Percentiles rank a stretch among this genome's conserved stretches.
phyloP scores from a whole-genome alignment of 192 early-diverging fungal species.

The Lobosporangium transversale region DNA sequence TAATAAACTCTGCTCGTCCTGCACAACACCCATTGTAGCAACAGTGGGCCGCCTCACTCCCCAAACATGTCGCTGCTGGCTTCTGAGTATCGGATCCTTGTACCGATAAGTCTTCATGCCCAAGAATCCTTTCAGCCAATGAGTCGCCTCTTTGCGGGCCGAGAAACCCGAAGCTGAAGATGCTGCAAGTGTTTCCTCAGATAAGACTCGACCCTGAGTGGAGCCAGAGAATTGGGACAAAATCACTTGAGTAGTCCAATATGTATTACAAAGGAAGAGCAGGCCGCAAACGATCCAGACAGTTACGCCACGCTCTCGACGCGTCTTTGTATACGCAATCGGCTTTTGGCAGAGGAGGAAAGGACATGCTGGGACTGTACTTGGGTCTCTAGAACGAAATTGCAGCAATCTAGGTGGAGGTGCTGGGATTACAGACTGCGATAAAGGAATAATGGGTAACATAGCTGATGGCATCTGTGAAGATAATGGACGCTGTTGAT shows the following conservation, averaged over 20 bases:
- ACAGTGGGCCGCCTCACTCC: slow-evolving; percentile 23
- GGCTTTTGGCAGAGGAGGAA: slow-evolving; percentile 43
- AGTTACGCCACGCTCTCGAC: slow-evolving; percentile 37
- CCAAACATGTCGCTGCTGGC: slow-evolving; percentile 9
- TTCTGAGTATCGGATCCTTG: slow-evolving; percentile 13
- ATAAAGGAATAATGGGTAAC: neutral
- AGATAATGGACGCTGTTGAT: too few relatives aligned
- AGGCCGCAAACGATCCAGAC: slow-evolving; percentile 47
- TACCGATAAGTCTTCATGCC: slow-evolving; percentile 46
- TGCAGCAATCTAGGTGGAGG: slow-evolving; percentile 37
- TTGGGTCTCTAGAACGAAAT: slow-evolving; percentile 41
- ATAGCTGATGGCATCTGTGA: too few relatives aligned
- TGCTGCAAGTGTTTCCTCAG: neutral
- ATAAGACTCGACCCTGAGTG: slow-evolving; percentile 2
- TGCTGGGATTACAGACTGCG: slow-evolving; percentile 25
- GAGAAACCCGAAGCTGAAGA: slow-evolving; percentile 14
- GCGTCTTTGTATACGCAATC: slow-evolving; percentile 35
- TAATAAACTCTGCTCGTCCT: slow-evolving; percentile 28
- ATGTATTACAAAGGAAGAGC: slow-evolving; percentile 47
- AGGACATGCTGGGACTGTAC: slow-evolving; percentile 33
- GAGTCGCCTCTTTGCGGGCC: slow-evolving; percentile 18
- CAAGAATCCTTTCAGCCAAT: slow-evolving; percentile 38
- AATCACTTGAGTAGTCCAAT: slow-evolving; percentile 40
- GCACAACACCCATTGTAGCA: slow-evolving; percentile 40
- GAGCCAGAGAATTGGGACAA: slow-evolving; percentile 26